These are phyloP conservation scores for Gillenia trifoliata DNA, from an alignment of 306 rosid genomes.

Conservation along the genomic window DNA sequence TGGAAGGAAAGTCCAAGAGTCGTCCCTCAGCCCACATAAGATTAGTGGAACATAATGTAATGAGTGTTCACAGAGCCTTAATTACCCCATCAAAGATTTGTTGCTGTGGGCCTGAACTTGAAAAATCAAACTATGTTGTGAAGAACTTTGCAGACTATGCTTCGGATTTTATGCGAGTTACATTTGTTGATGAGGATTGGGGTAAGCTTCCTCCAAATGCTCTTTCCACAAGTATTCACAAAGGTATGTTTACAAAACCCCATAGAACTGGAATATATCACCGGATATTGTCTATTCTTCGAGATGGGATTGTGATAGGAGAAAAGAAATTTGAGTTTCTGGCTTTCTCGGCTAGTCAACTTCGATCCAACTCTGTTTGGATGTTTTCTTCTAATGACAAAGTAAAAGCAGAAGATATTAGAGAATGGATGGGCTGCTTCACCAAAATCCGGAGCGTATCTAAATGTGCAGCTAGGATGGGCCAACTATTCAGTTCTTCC, in stretches of 20 bases:
- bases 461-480: constrained; percentile 98
- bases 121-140: constrained; percentile 85
- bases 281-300: constrained; percentile 67
- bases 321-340: constrained; percentile 74
- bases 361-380: constrained; percentile 86
- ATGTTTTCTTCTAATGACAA: constrained; percentile 88
- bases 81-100: constrained; percentile 79
- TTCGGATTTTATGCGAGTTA: constrained; percentile 77
- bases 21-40: constrained; percentile 34
- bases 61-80: constrained; percentile 88
- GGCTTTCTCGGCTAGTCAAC: constrained; percentile 97
- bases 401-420: constrained; percentile 72
- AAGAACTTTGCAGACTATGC: constrained; percentile 68
- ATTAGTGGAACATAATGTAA: constrained; percentile 49
- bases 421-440: constrained; percentile 98
- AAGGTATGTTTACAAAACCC: constrained; percentile 58
- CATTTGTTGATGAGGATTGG: constrained; percentile 97
- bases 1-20: constrained; percentile 27
- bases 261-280: constrained; percentile 55
- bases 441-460: constrained; percentile 73
- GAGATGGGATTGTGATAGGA: constrained; percentile 82
- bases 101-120: constrained; percentile 94
- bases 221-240: constrained; percentile 48
- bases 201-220: constrained; percentile 69
- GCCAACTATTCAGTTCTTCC: constrained; percentile 92